These are phyloP conservation scores for Mycena vulgaris DNA, from an alignment of 768 basidiomycete genomes.

Conservation along the genomic window DNA sequence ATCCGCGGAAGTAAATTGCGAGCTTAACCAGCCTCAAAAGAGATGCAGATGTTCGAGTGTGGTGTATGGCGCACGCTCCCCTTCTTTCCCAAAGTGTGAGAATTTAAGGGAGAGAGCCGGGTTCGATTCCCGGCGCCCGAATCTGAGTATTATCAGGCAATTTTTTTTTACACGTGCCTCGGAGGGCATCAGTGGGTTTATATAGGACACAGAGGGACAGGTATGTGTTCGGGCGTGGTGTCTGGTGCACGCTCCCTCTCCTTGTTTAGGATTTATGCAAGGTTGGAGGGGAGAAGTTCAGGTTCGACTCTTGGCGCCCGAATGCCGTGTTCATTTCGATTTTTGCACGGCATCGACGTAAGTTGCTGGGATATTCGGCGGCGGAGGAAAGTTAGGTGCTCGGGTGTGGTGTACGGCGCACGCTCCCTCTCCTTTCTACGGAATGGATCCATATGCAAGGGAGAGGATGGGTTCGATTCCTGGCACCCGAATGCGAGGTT, in stretches of 20 bases:
- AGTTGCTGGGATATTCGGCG: neutral
- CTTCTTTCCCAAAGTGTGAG: neutral
- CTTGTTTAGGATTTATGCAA: neutral
- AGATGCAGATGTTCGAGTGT: neutral
- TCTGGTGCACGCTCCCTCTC: constrained; percentile 9
- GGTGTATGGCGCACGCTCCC: neutral
- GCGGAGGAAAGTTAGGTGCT: neutral
- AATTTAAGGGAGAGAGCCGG: neutral
- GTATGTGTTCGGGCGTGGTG: neutral
- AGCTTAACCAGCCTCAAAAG: no score
- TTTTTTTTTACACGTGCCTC: no score
- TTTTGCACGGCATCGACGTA: no score
- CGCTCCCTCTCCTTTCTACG: neutral
- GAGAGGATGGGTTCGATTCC: constrained; percentile 7
- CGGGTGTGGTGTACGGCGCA: constrained; percentile 6
- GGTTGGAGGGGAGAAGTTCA: no score
- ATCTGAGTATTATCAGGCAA: neutral
- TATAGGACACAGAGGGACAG: no score
- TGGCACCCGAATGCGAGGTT: neutral
- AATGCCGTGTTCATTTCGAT: neutral
- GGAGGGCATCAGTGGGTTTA: no score
- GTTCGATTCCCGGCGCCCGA: constrained; percentile 20
- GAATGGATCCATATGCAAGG: neutral
- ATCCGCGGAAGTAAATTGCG: no score
- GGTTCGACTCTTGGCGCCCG: constrained; percentile 12